A percentile compares a stretch with the other conserved stretches of the same genome.
phyloP scores from a whole-genome alignment of 192 early-diverging fungal genomes.

The Pecoramyces ruminantium region DNA sequence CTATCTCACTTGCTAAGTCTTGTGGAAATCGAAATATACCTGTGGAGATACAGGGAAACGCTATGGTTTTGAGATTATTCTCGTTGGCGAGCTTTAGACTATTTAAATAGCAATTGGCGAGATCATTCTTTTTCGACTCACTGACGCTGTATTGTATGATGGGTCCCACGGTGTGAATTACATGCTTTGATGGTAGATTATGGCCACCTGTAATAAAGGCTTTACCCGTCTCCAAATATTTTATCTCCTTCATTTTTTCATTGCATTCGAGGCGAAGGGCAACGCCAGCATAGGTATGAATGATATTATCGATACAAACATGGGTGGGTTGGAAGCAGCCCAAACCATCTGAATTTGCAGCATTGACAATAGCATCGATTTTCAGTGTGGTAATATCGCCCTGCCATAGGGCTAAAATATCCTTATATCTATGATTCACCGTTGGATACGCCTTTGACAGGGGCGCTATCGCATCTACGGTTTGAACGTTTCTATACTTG shows the following conservation, averaged over 20 bases:
- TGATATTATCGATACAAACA: neutral
- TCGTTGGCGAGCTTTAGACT: neutral
- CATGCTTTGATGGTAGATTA: neutral
- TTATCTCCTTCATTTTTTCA: neutral
- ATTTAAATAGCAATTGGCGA: neutral
- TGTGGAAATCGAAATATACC: neutral
- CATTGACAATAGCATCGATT: neutral
- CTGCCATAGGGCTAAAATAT: neutral
- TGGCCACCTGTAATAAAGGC: neutral
- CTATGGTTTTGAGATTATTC: neutral
- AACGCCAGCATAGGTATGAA: neutral
- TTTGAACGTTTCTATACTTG: neutral
- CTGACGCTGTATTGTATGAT: neutral
- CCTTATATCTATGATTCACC: neutral
- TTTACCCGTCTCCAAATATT: neutral
- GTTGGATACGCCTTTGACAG: neutral
- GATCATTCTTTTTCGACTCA: neutral
- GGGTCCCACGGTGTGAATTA: neutral
- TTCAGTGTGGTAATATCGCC: neutral
- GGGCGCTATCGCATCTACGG: neutral
- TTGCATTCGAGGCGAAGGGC: neutral
- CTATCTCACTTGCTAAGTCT: neutral
- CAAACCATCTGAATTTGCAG: neutral
- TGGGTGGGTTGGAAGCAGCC: neutral
- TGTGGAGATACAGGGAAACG: neutral